phyloP scores from a whole-genome alignment of 129 eudicot genomes.

The Flaveria trinervia region DNA sequence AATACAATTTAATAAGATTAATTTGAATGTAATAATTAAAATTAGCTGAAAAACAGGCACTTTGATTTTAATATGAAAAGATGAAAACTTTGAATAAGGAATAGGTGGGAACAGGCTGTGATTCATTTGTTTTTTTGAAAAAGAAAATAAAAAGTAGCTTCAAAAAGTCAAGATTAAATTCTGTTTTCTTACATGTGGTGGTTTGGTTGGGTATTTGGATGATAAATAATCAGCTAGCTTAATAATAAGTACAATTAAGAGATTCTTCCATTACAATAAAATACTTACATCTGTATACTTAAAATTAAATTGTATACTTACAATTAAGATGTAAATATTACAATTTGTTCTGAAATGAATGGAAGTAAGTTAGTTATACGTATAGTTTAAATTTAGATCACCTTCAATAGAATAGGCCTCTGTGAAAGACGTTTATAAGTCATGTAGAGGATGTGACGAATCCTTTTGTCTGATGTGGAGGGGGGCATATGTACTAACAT shows the following conservation, averaged over 20 bases:
- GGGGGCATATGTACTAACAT: too few species aligned
- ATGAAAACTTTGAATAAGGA: slow-evolving; percentile 22
- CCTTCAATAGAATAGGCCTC: too few species aligned
- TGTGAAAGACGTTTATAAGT: too few species aligned
- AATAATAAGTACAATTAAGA: background rate
- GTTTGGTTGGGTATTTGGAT: slow-evolving; percentile 8
- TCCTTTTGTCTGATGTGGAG: too few species aligned
- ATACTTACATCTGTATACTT: background rate
- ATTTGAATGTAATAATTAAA: slow-evolving; percentile 24
- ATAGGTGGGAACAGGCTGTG: slow-evolving; percentile 31
- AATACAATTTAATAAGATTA: slow-evolving; percentile 21
- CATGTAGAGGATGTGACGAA: too few species aligned
- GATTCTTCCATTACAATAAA: background rate
- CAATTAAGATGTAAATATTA: background rate
- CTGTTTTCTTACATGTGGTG: background rate
- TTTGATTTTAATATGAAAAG: slow-evolving; percentile 2
- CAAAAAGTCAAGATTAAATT: slow-evolving; percentile 31
- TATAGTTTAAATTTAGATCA: too few species aligned
- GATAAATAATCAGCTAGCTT: background rate
- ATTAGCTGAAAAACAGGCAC: slow-evolving; percentile 41
- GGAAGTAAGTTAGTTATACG: background rate
- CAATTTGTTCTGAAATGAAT: background rate
- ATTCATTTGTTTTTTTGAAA: slow-evolving; percentile 24
- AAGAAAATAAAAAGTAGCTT: slow-evolving; percentile 9
- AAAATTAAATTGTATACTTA: background rate